Evolutionary conservation across 306 rosid species (phyloP).

Genomic region (Vigna unguiculata): DNA sequence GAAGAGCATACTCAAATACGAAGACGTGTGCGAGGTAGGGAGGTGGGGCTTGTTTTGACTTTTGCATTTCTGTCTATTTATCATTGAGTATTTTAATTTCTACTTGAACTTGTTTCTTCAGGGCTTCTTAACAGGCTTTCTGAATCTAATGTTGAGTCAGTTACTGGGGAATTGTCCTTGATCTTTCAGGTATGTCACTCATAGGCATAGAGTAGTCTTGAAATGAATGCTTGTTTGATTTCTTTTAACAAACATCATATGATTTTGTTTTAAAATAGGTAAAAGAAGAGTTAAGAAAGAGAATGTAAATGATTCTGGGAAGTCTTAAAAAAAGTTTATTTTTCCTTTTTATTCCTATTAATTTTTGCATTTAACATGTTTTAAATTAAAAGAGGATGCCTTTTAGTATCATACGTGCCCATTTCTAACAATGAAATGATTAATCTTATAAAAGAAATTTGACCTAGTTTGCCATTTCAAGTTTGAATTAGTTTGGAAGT

Average conservation of each 20-base stretch:
- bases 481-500: conserved; percentile 20
- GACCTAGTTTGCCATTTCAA: conserved; percentile 23
- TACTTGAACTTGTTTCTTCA: conserved; percentile 47
- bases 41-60: conserved; percentile 37
- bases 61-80: conserved; percentile 1
- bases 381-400: background rate
- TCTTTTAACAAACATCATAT: background rate
- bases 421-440: conserved; percentile 21
- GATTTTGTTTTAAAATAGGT: conserved; percentile 21
- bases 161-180: conserved; percentile 68
- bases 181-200: conserved; percentile 55
- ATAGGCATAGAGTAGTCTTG: background rate
- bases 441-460: conserved; percentile 13
- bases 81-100: conserved; percentile 19
- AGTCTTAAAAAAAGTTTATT: background rate
- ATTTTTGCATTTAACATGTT: background rate
- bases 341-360: background rate
- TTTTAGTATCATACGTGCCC: conserved; percentile 1
- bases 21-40: conserved; percentile 62
- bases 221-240: conserved; percentile 23
- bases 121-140: conserved; percentile 75
- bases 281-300: background rate
- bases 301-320: background rate
- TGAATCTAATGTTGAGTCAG: conserved; percentile 79
- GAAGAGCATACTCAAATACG: conserved; percentile 78